phyloP scores from a whole-genome alignment of 2,329 filamentous ascomycete genomes.

The Arthrobotrys entomopaga region DNA sequence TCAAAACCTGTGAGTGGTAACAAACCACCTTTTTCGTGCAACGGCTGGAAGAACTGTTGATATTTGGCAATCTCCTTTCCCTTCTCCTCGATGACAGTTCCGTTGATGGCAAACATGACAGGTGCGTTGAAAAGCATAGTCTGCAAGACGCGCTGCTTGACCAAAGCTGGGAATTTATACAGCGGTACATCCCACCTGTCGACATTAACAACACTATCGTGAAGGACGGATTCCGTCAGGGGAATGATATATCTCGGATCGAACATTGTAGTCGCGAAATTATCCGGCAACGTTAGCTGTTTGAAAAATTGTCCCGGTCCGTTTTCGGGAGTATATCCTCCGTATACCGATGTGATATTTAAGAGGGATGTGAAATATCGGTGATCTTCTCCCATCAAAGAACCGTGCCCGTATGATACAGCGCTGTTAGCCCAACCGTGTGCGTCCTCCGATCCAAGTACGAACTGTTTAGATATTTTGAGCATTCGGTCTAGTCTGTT shows the following conservation, averaged over 20 bases:
- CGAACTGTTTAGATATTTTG: conserved; percentile 15
- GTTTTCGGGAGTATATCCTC: conserved; percentile 4
- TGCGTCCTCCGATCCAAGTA: conserved; percentile 22
- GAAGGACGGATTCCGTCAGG: conserved; percentile 14
- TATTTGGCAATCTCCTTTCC: conserved; percentile 18
- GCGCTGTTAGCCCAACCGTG: conserved; percentile 29
- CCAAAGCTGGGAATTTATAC: conserved; percentile 21
- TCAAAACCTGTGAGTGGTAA: conserved; percentile 10
- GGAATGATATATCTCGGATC: conserved; percentile 17
- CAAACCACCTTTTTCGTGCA: conserved; percentile 21
- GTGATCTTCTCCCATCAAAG: background rate
- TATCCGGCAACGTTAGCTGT: conserved; percentile 9
- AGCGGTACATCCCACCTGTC: conserved; percentile 30
- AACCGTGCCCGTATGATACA: conserved; percentile 23
- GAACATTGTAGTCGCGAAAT: conserved; percentile 29
- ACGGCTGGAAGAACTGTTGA: conserved; percentile 26
- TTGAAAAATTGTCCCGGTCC: conserved; percentile 27
- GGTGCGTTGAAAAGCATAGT: conserved; percentile 27
- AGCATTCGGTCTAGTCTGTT: conserved; percentile 30
- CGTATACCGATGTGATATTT: conserved; percentile 3
- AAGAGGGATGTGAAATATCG: conserved; percentile 1
- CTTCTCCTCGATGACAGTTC: conserved; percentile 27
- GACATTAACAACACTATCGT: conserved; percentile 28
- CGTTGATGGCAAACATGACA: conserved; percentile 19
- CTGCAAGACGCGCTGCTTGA: conserved; percentile 13